Percentiles rank a stretch among this genome's conserved stretches.
phyloP scores from a whole-genome alignment of 2,329 filamentous ascomycete genomes.

The Claviceps sp. region DNA sequence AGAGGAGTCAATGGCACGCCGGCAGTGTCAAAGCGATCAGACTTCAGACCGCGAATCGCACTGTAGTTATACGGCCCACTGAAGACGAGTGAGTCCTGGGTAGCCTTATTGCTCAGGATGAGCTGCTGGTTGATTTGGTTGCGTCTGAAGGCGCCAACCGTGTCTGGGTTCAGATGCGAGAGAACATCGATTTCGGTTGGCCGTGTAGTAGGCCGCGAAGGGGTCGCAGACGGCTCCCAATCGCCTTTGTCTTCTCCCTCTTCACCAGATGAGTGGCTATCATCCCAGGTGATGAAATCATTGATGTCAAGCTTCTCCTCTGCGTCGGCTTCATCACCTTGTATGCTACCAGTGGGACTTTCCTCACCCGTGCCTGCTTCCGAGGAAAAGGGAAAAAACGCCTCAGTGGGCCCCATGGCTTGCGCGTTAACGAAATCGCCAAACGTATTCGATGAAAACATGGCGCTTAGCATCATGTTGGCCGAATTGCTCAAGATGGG shows the following conservation, averaged over 20 bases:
- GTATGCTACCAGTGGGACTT: slow-evolving; percentile 23
- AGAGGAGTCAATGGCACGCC: slow-evolving; percentile 55
- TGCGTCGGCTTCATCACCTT: slow-evolving; percentile 48
- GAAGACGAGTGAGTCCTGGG: slow-evolving; percentile 48
- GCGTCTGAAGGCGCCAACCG: slow-evolving; percentile 66
- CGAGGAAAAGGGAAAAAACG: slow-evolving; percentile 57
- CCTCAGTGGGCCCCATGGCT: slow-evolving; percentile 59
- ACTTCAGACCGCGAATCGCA: slow-evolving; percentile 48
- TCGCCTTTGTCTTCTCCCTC: slow-evolving; percentile 32
- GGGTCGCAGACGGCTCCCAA: slow-evolving; percentile 38
- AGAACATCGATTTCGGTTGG: slow-evolving; percentile 32
- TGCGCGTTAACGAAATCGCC: slow-evolving; percentile 48
- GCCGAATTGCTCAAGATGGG: slow-evolving; percentile 54
- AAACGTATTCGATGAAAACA: slow-evolving; percentile 44
- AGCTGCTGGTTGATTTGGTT: slow-evolving; percentile 50
- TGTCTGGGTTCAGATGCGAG: slow-evolving; percentile 50
- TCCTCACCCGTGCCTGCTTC: slow-evolving; percentile 43
- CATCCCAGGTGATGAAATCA: slow-evolving; percentile 59
- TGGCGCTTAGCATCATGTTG: slow-evolving; percentile 67
- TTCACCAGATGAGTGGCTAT: slow-evolving; percentile 45
- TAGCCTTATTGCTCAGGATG: slow-evolving; percentile 46
- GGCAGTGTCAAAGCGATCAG: slow-evolving; percentile 51
- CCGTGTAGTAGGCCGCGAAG: slow-evolving; percentile 34
- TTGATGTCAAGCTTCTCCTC: slow-evolving; percentile 52
- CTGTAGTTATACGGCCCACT: slow-evolving; percentile 46